Evolutionary conservation across 1,139 yeast species (phyloP).

Genomic region (Pichia sp.): DNA sequence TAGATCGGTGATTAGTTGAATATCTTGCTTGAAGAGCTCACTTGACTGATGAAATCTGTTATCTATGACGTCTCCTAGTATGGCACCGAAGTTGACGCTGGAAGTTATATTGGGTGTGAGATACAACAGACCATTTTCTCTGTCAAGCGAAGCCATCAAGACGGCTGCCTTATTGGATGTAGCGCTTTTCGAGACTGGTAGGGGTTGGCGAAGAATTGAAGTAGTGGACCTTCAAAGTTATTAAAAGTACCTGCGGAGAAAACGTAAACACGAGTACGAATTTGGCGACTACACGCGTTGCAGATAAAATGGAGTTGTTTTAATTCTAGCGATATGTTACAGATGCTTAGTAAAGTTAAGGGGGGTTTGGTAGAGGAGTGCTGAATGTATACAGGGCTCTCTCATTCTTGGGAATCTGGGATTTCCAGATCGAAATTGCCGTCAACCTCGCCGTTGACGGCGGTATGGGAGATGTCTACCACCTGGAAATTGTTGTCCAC

Average conservation of each 20-base stretch:
- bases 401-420: slow-evolving; percentile 18
- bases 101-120: neutral
- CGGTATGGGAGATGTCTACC: slow-evolving; percentile 16
- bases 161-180: too few relatives aligned
- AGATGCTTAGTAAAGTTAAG: neutral
- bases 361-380: neutral
- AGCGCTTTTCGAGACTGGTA: neutral
- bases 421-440: slow-evolving; percentile 7
- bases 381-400: neutral
- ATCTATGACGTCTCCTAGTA: neutral
- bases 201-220: neutral
- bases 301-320: neutral
- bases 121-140: neutral
- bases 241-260: neutral
- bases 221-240: neutral
- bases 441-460: neutral
- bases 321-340: neutral
- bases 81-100: neutral
- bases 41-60: slow-evolving; percentile 1
- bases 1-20: slow-evolving; percentile 5
- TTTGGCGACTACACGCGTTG: neutral
- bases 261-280: neutral
- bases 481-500: slow-evolving; percentile 22
- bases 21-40: neutral
- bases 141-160: neutral